Percentiles rank a stretch among this genome's conserved stretches.
Conservation (phyloP, 352 stramenopile species). For the Phytopythium cucurbitacearum region DNA sequence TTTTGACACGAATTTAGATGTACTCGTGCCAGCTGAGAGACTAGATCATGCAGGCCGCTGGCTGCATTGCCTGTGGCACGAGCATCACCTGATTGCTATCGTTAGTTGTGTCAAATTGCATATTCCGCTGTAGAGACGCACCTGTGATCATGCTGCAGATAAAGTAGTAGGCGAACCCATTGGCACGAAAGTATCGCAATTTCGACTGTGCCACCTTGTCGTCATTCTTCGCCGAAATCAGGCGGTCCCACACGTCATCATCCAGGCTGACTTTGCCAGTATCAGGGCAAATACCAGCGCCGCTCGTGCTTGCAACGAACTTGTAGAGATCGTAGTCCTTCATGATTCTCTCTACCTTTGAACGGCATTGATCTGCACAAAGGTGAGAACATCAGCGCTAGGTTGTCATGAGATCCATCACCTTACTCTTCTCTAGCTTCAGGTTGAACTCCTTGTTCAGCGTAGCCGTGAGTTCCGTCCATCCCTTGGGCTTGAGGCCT, state of each 20-base stretch:
- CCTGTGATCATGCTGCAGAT: neutral
- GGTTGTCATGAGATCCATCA: no score
- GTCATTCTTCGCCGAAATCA: neutral
- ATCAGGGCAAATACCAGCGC: constrained; percentile 3
- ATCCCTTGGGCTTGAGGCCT: no score
- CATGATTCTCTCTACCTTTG: constrained; percentile 6
- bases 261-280: constrained; percentile 4
- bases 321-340: constrained; percentile 9
- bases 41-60: no score
- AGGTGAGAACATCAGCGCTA: neutral
- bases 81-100: neutral
- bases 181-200: neutral
- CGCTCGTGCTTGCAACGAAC: constrained; percentile 6
- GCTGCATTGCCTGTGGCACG: neutral
- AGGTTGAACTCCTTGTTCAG: no score
- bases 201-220: constrained; percentile 1
- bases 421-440: no score
- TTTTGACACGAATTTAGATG: no score
- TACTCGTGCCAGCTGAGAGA: no score
- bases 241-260: constrained; percentile 4
- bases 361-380: constrained; percentile 8
- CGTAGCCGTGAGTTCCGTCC: no score
- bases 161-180: neutral
- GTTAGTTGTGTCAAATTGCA: no score
- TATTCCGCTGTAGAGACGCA: neutral